These are phyloP conservation scores for Stagonosporopsis cucurbitacearum DNA, from an alignment of 2,329 filamentous ascomycete genomes.

Conservation along the genomic window DNA sequence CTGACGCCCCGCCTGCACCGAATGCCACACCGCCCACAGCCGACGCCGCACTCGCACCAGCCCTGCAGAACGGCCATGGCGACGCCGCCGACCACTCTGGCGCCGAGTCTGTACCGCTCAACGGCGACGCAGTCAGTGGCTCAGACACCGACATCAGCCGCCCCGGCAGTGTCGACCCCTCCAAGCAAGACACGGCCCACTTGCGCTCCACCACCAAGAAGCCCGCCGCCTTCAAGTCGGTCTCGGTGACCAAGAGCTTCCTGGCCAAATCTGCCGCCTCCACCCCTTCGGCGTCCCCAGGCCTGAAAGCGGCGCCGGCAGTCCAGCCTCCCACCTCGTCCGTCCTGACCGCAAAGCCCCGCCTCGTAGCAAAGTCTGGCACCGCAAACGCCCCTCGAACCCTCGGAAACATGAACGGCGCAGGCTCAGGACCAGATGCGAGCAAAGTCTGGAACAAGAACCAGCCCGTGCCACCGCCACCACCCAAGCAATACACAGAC, in stretches of 20 bases:
- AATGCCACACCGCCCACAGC: conserved; percentile 28
- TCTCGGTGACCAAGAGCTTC: conserved; percentile 85
- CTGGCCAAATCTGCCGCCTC: conserved; percentile 72
- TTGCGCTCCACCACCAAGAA: conserved; percentile 68
- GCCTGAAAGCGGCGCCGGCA: conserved; percentile 60
- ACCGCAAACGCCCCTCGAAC: conserved; percentile 61
- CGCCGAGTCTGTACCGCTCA: conserved; percentile 47
- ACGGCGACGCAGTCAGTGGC: conserved; percentile 73
- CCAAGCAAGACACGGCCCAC: conserved; percentile 65
- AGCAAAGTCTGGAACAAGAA: conserved; percentile 90
- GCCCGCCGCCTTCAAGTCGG: conserved; percentile 79
- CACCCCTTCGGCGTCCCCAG: conserved; percentile 57
- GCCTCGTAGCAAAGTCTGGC: conserved; percentile 77
- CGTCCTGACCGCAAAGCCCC: conserved; percentile 65
- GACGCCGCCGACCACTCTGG: conserved; percentile 44
- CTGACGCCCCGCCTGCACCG: conserved; percentile 45
- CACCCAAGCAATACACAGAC: conserved; percentile 82
- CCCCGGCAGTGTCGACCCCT: conserved; percentile 58
- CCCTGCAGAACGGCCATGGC: conserved; percentile 37
- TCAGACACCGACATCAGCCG: conserved; percentile 78
- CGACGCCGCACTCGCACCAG: conserved; percentile 23
- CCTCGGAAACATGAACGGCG: conserved; percentile 64
- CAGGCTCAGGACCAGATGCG: conserved; percentile 69
- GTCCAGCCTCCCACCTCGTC: conserved; percentile 50
- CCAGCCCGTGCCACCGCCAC: conserved; percentile 72